Evolutionary conservation across 139 green algal species (phyloP).

Genomic region (Trebouxia sp.): DNA sequence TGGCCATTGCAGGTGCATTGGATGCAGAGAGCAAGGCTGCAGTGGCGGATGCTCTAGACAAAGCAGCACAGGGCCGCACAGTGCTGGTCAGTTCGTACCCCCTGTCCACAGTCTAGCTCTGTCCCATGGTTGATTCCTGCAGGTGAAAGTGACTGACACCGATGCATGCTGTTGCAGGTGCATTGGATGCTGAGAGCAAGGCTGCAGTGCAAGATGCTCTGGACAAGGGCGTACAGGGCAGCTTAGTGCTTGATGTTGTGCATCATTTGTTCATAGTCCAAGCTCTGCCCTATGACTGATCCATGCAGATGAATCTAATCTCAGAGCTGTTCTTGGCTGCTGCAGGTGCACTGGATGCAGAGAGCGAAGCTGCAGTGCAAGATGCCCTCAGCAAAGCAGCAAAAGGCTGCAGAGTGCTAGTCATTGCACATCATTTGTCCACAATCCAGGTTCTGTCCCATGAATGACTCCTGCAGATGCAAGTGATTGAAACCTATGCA

Average conservation of each 20-base stretch:
- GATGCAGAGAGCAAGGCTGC: slow-evolving; percentile 67
- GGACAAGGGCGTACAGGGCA: slow-evolving; percentile 74
- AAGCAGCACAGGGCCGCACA: slow-evolving; percentile 79
- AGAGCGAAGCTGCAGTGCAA: slow-evolving; percentile 80
- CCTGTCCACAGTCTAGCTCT: slow-evolving; percentile 86
- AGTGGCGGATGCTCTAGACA: slow-evolving; percentile 90
- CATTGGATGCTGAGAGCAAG: slow-evolving; percentile 65
- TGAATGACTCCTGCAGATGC: neutral
- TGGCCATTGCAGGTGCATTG: slow-evolving; percentile 53
- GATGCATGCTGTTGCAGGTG: too few species aligned
- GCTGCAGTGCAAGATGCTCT: slow-evolving; percentile 90
- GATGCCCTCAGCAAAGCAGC: slow-evolving; percentile 89
- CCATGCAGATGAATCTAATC: too few species aligned
- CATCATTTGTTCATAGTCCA: slow-evolving; percentile 90
- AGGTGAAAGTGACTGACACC: too few species aligned
- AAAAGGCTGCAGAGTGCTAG: slow-evolving; percentile 79
- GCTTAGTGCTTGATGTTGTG: slow-evolving; percentile 94
- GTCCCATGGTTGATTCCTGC: too few species aligned
- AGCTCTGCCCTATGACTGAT: too few species aligned
- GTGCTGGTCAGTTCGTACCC: slow-evolving; percentile 88
- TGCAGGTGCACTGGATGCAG: slow-evolving; percentile 62
- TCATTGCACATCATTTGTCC: slow-evolving; percentile 91
- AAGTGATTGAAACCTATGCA: neutral
- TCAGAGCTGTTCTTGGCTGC: too few species aligned
- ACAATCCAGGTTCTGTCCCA: slow-evolving; percentile 74